Evolutionary conservation across 2,329 filamentous ascomycete genomes (phyloP).

Genomic region (Colletotrichum abscissum): DNA sequence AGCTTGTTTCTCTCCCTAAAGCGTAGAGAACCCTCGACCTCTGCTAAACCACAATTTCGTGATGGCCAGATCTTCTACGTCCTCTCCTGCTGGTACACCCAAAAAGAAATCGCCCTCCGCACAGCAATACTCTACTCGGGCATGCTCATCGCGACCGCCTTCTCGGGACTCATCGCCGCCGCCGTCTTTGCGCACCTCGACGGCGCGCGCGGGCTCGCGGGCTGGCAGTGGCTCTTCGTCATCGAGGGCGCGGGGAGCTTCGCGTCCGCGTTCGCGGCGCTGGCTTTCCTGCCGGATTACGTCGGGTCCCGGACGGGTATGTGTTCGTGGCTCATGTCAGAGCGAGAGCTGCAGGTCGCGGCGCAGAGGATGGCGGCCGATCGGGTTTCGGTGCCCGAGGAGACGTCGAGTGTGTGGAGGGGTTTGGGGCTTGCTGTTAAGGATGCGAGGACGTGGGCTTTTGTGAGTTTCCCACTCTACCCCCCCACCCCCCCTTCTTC

Average conservation of each 20-base stretch:
- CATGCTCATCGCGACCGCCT: conserved; percentile 45
- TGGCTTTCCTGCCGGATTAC: conserved; percentile 41
- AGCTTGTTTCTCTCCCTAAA: no score
- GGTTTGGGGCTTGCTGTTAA: conserved; percentile 39
- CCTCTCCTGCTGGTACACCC: conserved; percentile 34
- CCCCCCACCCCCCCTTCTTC: not conserved
- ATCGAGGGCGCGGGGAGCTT: conserved; percentile 65
- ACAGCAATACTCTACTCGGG: conserved; percentile 34
- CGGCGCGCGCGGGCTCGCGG: conserved; percentile 64
- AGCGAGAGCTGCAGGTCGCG: conserved; percentile 35
- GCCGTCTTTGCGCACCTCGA: conserved; percentile 54
- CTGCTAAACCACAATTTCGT: no score
- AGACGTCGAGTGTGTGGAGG: conserved; percentile 30
- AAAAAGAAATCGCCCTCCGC: conserved; percentile 32
- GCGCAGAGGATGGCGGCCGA: conserved; percentile 35
- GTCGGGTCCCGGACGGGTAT: conserved; percentile 29
- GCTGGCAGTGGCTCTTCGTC: conserved; percentile 78
- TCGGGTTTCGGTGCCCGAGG: conserved; percentile 38
- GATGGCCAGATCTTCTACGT: conserved; percentile 36
- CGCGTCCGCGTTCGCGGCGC: conserved; percentile 36
- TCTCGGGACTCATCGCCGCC: conserved; percentile 56
- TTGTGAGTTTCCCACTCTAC: conserved; percentile 27
- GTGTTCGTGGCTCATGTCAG: conserved; percentile 33
- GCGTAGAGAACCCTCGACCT: no score
- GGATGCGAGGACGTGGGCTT: conserved; percentile 41